phyloP scores from a whole-genome alignment of 177 flowering plant genomes.

The Vitis hybrid region DNA sequence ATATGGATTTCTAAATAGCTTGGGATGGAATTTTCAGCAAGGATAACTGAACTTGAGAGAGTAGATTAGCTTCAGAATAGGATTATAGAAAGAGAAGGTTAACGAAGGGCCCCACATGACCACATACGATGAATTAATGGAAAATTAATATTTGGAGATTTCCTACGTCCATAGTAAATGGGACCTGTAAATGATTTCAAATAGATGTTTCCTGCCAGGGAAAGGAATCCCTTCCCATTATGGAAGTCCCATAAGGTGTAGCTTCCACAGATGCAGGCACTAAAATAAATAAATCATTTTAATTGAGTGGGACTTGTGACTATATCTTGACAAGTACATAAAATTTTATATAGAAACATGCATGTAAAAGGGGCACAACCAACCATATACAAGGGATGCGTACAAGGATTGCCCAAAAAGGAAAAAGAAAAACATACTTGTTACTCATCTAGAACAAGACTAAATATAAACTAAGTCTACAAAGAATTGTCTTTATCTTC shows the following conservation, averaged over 20 bases:
- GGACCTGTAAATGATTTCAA: neutral
- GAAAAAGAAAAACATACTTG: no score
- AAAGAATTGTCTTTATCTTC: no score
- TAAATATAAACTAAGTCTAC: no score
- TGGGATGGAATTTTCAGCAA: neutral
- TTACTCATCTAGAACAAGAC: no score
- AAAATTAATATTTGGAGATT: neutral
- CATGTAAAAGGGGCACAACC: no score
- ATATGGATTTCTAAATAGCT: neutral
- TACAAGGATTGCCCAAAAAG: no score
- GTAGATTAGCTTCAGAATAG: neutral
- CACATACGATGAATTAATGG: neutral
- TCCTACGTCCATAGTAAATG: neutral
- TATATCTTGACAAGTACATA: no score
- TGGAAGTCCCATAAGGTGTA: neutral
- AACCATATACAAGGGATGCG: no score
- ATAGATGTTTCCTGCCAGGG: neutral
- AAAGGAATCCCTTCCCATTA: neutral
- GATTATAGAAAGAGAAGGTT: neutral
- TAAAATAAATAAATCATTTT: no score
- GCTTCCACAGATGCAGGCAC: no score
- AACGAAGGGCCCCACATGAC: neutral
- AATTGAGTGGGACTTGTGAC: no score
- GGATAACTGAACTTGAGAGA: neutral
- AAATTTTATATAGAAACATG: no score